Percentiles rank a stretch among this genome's conserved stretches.
Conservation (phyloP, 495 filamentous ascomycete genomes). For the Daldinia vernicosa region DNA sequence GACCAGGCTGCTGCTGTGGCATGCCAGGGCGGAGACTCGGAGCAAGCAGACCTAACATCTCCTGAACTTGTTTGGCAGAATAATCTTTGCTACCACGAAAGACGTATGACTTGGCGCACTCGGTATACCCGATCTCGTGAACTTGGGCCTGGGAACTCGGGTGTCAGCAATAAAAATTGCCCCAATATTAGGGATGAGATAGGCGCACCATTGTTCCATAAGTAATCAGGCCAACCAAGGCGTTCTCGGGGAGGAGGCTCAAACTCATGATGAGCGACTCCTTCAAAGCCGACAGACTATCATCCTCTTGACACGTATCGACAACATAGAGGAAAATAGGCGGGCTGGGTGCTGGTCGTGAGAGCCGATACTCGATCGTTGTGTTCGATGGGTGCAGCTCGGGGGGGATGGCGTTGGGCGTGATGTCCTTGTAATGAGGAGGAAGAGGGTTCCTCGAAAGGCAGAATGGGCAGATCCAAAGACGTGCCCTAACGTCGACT, state of each 20-base stretch:
- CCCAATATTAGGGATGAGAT: neutral
- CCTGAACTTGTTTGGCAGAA: conserved; percentile 93
- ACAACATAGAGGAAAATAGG: conserved; percentile 98
- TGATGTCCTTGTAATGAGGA: conserved; percentile 99
- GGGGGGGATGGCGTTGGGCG: conserved; percentile 89
- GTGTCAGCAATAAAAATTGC: conserved; percentile 44
- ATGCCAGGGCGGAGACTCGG: conserved; percentile 78
- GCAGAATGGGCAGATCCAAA: conserved; percentile 99
- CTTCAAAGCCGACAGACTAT: conserved; percentile 93
- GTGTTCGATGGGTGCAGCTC: conserved; percentile 94
- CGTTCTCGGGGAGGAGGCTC: conserved; percentile 90
- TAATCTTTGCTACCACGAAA: conserved; percentile 99
- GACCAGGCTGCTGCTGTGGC: conserved; percentile 74
- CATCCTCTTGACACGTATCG: conserved; percentile 98
- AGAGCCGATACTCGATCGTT: conserved; percentile 96
- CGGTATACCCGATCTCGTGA: conserved; percentile 97
- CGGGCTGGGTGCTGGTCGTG: conserved; percentile 89
- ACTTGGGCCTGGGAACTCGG: conserved; percentile 76
- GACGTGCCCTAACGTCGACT: conserved; percentile 90
- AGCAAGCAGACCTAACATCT: conserved; percentile 89
- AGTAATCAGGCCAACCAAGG: conserved; percentile 93
- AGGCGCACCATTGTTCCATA: conserved; percentile 90
- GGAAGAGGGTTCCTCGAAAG: conserved; percentile 93
- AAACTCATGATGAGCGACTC: conserved; percentile 98
- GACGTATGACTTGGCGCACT: conserved; percentile 99